These are phyloP conservation scores for Starmera quercuum DNA, from an alignment of 805 yeast species.

Conservation along the genomic window DNA sequence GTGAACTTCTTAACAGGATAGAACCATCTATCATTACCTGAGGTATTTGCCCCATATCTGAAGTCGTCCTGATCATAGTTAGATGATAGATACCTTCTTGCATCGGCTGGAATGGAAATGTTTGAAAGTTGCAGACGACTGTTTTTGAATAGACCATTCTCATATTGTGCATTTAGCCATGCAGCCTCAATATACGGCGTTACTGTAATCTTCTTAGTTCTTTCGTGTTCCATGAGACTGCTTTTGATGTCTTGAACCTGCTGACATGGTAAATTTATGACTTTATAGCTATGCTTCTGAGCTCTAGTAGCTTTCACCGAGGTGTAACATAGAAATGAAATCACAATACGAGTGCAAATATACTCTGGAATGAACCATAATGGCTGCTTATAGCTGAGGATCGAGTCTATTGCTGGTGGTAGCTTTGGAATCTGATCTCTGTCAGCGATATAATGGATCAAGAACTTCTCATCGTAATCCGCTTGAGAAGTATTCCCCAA, in stretches of 20 bases:
- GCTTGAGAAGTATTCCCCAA: neutral
- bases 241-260: neutral
- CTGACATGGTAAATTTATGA: conserved; percentile 5
- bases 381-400: conserved; percentile 10
- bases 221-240: neutral
- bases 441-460: conserved; percentile 9
- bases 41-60: conserved; percentile 14
- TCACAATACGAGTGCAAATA: conserved; percentile 3
- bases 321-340: conserved; percentile 2
- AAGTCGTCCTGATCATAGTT: conserved; percentile 5
- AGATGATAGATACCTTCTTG: conserved; percentile 9
- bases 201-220: conserved; percentile 4
- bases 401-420: conserved; percentile 11
- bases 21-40: conserved; percentile 12
- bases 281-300: conserved; percentile 6
- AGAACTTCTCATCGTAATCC: neutral
- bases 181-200: conserved; percentile 13
- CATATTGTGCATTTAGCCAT: conserved; percentile 11
- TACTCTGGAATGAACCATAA: conserved; percentile 6
- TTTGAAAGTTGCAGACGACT: conserved; percentile 7
- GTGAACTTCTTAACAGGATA: conserved; percentile 2
- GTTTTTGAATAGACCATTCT: neutral
- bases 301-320: conserved; percentile 1
- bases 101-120: conserved; percentile 12
- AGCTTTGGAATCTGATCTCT: conserved; percentile 4